phyloP scores from a whole-genome alignment of 306 rosid genomes.

The Cucumis melo region DNA sequence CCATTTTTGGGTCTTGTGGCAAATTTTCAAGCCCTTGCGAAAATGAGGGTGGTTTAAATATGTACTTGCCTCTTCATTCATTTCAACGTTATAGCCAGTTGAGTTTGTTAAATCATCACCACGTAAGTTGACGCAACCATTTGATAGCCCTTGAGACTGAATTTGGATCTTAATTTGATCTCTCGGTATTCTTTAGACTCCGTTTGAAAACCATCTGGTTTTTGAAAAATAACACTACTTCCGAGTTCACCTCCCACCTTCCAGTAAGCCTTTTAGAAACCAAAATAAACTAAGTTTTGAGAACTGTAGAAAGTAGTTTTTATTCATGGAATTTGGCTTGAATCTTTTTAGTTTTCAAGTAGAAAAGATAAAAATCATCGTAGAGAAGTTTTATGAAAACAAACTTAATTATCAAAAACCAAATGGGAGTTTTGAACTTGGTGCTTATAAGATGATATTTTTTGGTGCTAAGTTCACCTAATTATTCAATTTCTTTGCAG shows the following conservation, averaged over 20 bases:
- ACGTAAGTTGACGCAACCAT: background rate
- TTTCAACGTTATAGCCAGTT: too few relatives aligned
- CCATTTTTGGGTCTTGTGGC: background rate
- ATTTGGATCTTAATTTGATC: too few relatives aligned
- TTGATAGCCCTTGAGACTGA: background rate
- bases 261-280: too few relatives aligned
- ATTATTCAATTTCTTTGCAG: slow-evolving; percentile 13
- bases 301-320: too few relatives aligned
- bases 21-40: background rate
- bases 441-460: too few relatives aligned
- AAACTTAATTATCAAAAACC: background rate
- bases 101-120: background rate
- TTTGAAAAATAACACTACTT: background rate
- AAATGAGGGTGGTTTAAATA: background rate
- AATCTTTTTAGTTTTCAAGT: too few relatives aligned
- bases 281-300: too few relatives aligned
- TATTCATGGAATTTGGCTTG: background rate
- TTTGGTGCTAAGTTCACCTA: too few relatives aligned
- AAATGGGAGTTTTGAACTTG: background rate
- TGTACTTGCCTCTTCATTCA: background rate
- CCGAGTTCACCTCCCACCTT: background rate
- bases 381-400: background rate
- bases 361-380: background rate
- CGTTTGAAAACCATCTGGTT: background rate
- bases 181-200: background rate